Base-by-base conservation (phyloP, 352 stramenopile species). In the Phytophthora crassamura region DNA sequence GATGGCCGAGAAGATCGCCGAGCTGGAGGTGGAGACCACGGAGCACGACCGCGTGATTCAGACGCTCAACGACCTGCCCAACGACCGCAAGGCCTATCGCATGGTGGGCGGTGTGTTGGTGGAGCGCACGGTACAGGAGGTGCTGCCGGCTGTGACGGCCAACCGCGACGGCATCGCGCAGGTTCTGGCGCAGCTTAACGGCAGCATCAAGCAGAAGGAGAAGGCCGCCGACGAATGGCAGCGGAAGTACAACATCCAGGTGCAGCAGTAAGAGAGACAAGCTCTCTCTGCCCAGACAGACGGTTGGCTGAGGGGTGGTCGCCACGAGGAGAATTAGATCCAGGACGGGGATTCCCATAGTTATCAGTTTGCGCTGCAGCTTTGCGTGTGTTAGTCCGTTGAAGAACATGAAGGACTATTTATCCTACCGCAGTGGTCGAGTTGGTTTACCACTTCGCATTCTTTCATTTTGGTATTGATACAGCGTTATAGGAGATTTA, bases 51-150 rank as follows among this genome's bases (percentile, higher is more conserved):
- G 88, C 65, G 88, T 95, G 42, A 79, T 94, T 41, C 80, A 87
- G 52, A 95, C 89, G 63, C 82, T 97, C 18, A 78, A 85, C 50
- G 77, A 77, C 4, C 70, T 96, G 59, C 83, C 85, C 16, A 74
- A 68, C 0, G 71, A 80, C 57, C 84, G 95, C 64, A 93, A 97
- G 67, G 96, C 96, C 6, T 99, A 97, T 68, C 91, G 96, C 61
- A 93, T 99, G 78, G 93, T 99, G 11, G 97, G 96, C 49, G 96
- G 97, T 34, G 96, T 99, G 33, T 77, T 99, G 36, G 96, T 99
- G 46, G 96, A 99, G 80, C 94, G 96, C 43, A 98, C 95, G 33
- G 96, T 99, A 20, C 67, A 90, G 67, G 96, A 99, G 69, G 96
- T 99, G 41, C 84, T 99, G 35, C 96, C 96, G 7, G 96, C 92